phyloP scores from a whole-genome alignment of 2,329 filamentous ascomycete genomes.

The Alternaria ventricosa region DNA sequence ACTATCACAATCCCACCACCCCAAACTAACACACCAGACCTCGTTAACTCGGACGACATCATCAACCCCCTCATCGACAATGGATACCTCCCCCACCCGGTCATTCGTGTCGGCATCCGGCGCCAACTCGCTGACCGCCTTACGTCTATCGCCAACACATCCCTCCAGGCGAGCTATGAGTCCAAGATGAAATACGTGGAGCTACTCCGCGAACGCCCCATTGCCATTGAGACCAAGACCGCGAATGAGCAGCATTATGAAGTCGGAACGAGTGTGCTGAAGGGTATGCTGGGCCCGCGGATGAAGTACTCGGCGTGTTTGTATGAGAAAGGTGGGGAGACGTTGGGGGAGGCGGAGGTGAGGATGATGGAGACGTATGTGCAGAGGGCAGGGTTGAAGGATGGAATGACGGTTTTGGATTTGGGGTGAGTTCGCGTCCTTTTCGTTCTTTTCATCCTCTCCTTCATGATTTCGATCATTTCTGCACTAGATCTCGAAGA shows the following conservation, averaged over 20 bases:
- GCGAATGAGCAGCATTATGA: conserved; percentile 77
- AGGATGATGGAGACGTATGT: conserved; percentile 71
- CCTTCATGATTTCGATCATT: background rate
- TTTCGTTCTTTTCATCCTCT: conserved; percentile 13
- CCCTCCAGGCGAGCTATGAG: conserved; percentile 60
- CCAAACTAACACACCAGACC: conserved; percentile 19
- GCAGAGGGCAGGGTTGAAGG: conserved; percentile 63
- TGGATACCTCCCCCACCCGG: conserved; percentile 67
- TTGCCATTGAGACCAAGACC: conserved; percentile 70
- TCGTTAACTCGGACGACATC: conserved; percentile 32
- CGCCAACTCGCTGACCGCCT: conserved; percentile 69
- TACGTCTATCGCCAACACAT: conserved; percentile 60
- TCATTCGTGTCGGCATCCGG: conserved; percentile 71
- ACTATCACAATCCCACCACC: background rate
- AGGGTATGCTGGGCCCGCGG: conserved; percentile 67
- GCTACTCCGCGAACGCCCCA: conserved; percentile 64
- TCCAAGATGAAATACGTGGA: conserved; percentile 70
- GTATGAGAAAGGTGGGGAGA: conserved; percentile 63
- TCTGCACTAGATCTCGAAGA: background rate
- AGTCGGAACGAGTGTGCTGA: conserved; percentile 69
- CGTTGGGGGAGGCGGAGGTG: conserved; percentile 69
- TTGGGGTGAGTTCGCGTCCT: conserved; percentile 57
- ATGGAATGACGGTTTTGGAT: conserved; percentile 69
- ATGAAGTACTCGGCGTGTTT: conserved; percentile 77
- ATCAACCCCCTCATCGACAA: conserved; percentile 62